Percentiles rank a stretch among this genome's conserved stretches.
Evolutionary conservation across 1,284 basidiomycete species (phyloP).

Genomic region (Cutaneotrichosporon mucoides): DNA sequence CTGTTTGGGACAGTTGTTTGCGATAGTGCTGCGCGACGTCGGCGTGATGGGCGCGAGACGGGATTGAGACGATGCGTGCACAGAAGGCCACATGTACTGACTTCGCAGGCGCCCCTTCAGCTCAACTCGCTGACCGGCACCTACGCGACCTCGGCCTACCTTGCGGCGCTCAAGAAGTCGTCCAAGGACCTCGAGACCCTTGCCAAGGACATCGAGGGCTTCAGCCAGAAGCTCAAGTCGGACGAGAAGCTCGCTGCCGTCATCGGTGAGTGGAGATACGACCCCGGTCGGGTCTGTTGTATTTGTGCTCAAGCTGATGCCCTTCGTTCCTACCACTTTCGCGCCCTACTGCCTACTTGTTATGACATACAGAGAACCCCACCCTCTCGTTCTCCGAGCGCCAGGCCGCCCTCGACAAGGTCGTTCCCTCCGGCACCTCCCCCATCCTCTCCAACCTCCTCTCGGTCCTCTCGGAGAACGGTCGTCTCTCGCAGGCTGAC

Average conservation of each 20-base stretch:
- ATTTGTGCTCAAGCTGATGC: not conserved
- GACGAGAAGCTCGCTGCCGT: slow-evolving; percentile 65
- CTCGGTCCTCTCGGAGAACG: slow-evolving; percentile 86
- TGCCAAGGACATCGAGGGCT: slow-evolving; percentile 72
- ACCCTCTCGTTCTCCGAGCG: slow-evolving; percentile 80
- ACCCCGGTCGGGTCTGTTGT: not conserved
- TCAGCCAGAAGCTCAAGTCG: slow-evolving; percentile 64
- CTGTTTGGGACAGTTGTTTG: too few species aligned
- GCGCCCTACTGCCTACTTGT: not conserved
- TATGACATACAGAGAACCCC: slow-evolving; percentile 60
- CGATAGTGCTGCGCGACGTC: too few species aligned
- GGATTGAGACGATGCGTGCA: not conserved
- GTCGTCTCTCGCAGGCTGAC: slow-evolving; percentile 74
- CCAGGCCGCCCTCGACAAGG: slow-evolving; percentile 60
- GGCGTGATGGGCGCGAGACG: too few species aligned
- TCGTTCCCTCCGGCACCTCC: slow-evolving; percentile 63
- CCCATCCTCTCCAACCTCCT: slow-evolving; percentile 93
- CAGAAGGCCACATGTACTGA: not conserved
- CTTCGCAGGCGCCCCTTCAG: slow-evolving; percentile 48
- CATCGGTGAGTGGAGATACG: slow-evolving; percentile 48
- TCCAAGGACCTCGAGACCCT: slow-evolving; percentile 60
- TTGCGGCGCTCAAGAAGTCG: slow-evolving; percentile 83
- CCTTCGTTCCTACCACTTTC: not conserved
- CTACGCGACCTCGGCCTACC: slow-evolving; percentile 92
- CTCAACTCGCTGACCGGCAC: slow-evolving; percentile 58